Conservation (phyloP, 768 basidiomycete species). For the Termitomyces sp. region DNA sequence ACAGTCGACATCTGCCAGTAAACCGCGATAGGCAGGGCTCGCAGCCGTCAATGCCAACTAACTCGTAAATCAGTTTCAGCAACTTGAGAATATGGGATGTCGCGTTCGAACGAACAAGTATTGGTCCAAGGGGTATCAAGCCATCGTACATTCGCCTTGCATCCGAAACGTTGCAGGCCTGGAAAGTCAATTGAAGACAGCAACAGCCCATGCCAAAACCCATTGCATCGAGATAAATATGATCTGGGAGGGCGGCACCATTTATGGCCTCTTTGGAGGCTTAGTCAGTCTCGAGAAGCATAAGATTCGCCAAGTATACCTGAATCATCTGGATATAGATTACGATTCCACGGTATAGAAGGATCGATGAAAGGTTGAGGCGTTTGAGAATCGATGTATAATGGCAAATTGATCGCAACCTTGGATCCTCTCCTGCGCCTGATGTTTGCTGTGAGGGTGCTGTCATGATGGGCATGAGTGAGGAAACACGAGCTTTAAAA, state of each 20-base stretch:
- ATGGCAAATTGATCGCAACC: constrained; percentile 91
- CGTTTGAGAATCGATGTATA: constrained; percentile 85
- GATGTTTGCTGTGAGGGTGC: constrained; percentile 97
- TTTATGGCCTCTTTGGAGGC: constrained; percentile 67
- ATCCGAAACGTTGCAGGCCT: constrained; percentile 90
- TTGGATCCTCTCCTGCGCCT: constrained; percentile 85
- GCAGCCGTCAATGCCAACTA: constrained; percentile 93
- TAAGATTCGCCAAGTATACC: constrained; percentile 40
- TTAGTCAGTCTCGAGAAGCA: constrained; percentile 8
- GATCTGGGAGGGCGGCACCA: constrained; percentile 83
- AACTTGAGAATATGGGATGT: not conserved
- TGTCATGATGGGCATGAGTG: constrained; percentile 26
- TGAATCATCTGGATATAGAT: constrained; percentile 77
- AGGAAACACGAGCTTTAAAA: constrained; percentile 2
- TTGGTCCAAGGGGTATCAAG: constrained; percentile 91
- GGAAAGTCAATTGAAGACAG: constrained; percentile 96
- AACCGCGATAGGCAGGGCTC: constrained; percentile 92
- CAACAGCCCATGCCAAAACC: constrained; percentile 99
- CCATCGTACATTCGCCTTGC: constrained; percentile 93
- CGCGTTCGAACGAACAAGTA: constrained; percentile 58
- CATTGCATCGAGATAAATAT: constrained; percentile 99
- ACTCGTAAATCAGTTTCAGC: constrained; percentile 5
- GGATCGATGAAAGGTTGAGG: constrained; percentile 89
- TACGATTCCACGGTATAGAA: constrained; percentile 83
- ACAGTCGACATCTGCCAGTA: constrained; percentile 94